These are phyloP conservation scores for Polytrichum formosum DNA, from an alignment of 225 moss, liverwort and hornwort genomes.

Conservation along the genomic window DNA sequence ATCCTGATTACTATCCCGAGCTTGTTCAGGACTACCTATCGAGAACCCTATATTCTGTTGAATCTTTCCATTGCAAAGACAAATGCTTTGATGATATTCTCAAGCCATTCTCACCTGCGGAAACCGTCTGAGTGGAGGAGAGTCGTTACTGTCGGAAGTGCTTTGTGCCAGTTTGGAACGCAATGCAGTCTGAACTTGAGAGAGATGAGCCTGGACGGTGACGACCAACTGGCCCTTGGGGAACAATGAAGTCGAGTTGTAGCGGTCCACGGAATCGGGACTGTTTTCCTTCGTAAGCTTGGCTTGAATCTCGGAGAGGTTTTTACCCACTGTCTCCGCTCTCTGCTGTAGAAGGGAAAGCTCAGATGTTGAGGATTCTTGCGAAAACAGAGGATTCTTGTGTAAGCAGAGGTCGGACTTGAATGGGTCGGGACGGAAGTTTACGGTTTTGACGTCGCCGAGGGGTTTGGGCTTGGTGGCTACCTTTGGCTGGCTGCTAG, in stretches of 20 bases:
- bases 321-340: slow-evolving; percentile 33
- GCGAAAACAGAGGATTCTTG: slow-evolving; percentile 40
- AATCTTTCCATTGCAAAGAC: too few relatives aligned
- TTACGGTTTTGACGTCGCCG: slow-evolving; percentile 13
- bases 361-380: slow-evolving; percentile 34
- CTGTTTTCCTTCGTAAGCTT: slow-evolving; percentile 24
- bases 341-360: slow-evolving; percentile 34
- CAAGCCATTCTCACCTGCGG: slow-evolving; percentile 1
- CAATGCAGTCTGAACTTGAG: slow-evolving; percentile 33
- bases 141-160: slow-evolving; percentile 3
- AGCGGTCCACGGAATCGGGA: slow-evolving; percentile 3
- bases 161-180: slow-evolving; percentile 28
- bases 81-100: too few relatives aligned
- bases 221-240: slow-evolving; percentile 39
- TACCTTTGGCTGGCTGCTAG: slow-evolving; percentile 12
- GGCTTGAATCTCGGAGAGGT: slow-evolving; percentile 35
- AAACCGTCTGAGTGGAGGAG: slow-evolving; percentile 8
- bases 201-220: slow-evolving; percentile 40
- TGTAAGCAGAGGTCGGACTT: slow-evolving; percentile 29
- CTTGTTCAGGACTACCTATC: too few relatives aligned
- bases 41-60: too few relatives aligned
- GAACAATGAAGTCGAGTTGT: slow-evolving; percentile 23
- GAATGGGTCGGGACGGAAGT: slow-evolving; percentile 1
- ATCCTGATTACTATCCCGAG: too few relatives aligned
- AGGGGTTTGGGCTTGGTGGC: slow-evolving; percentile 16